Evolutionary conservation across 2,329 filamentous ascomycete genomes (phyloP), one percentile per base, ranked within the genome.

Genomic region (Pseudocercospora cruenta): DNA sequence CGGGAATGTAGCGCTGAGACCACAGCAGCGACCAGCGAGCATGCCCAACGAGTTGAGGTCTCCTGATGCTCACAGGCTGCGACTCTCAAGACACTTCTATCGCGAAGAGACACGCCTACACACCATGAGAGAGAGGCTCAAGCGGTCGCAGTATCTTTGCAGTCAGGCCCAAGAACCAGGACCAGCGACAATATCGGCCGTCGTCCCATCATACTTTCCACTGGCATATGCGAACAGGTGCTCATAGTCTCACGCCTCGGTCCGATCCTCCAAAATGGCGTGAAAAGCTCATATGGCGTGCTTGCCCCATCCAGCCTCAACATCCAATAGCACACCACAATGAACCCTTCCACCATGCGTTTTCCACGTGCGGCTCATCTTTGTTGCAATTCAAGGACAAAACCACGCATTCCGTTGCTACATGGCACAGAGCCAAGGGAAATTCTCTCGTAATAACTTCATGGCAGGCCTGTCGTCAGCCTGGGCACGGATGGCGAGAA

Each of bases 381-480:
- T 54, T 55, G 19, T 28, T 10, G 12, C 49, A 3, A 54, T 21
- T 16, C 36, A 28, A 33, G 55, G 61, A 60, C 14, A 58, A 39
- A 24, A 53, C 22, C 43, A 39, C 53, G 60, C 33, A 60, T 16
- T 7, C 57, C 33, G 43, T 19, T 51, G 47, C 33, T 19, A 26
- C 51, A 21, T 24, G 49, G 28, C 21, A 65, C 26, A 58, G 9
- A 2, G 24, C 24, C 49, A 54, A 54, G 19, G 22, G 6, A 33
- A 57, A 26, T 24, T 67, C 63, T 66, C 49, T 67, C 58, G 65
- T 67, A 69, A 67, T 61, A 49, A 49, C 39, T 45, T 53, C 33
- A 53, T 45, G 49, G 26, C 24, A 61, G 47, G 12, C 33, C 45
- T 65, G 60, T 33, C 64, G 47, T 26, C 51, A 69, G 60, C 21